phyloP scores from a whole-genome alignment of 192 early-diverging fungal genomes.

The Oehlia diaphana region DNA sequence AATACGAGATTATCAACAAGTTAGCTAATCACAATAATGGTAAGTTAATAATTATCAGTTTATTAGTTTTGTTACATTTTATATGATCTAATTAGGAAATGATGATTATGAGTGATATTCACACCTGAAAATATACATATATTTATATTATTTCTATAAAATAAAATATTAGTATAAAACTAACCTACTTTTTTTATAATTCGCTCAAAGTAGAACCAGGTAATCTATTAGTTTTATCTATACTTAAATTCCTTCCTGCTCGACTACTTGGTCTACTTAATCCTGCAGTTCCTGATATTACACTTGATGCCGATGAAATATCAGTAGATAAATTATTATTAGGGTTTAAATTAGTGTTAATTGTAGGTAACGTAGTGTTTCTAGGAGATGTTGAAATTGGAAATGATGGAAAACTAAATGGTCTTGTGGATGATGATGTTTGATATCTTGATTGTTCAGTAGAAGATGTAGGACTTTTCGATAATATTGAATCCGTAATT shows the following conservation, averaged over 20 bases:
- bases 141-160: background rate
- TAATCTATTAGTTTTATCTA: conserved; percentile 10
- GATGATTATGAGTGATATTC: no score
- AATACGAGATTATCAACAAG: no score
- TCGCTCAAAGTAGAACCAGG: background rate
- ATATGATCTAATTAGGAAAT: no score
- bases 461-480: no score
- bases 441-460: background rate
- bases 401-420: background rate
- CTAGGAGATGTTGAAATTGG: background rate
- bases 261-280: conserved; percentile 5
- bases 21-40: no score
- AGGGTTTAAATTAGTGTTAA: background rate
- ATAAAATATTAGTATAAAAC: no score
- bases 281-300: background rate
- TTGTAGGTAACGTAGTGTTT: background rate
- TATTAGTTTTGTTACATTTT: no score
- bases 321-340: conserved; percentile 4
- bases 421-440: background rate
- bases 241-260: conserved; percentile 7
- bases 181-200: no score
- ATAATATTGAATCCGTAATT: background rate
- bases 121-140: no score
- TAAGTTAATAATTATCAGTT: no score
- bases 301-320: background rate